phyloP scores from a whole-genome alignment of 1,284 basidiomycete genomes.

The Cystobasidium sp. region DNA sequence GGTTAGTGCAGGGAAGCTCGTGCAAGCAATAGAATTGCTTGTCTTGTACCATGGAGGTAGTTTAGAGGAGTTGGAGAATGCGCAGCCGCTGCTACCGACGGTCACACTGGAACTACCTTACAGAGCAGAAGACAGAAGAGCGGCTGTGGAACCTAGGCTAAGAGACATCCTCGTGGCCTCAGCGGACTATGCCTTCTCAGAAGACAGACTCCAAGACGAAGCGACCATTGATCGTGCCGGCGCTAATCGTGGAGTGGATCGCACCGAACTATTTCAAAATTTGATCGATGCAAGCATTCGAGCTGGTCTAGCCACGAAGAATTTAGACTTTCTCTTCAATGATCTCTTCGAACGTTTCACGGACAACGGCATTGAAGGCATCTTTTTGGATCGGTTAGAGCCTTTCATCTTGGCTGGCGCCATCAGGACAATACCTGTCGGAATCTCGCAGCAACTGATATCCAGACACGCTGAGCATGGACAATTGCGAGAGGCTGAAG shows the following conservation, averaged over 20 bases:
- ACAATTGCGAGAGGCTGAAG: conserved; percentile 78
- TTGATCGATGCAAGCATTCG: conserved; percentile 80
- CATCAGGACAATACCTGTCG: conserved; percentile 73
- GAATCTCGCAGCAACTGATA: conserved; percentile 82
- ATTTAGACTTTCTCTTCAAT: conserved; percentile 86
- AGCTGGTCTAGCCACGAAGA: conserved; percentile 78
- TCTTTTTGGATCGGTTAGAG: conserved; percentile 84
- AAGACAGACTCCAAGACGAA: conserved; percentile 86
- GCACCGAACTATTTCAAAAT: conserved; percentile 85
- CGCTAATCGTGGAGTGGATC: conserved; percentile 75
- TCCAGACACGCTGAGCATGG: conserved; percentile 73
- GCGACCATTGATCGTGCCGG: conserved; percentile 82
- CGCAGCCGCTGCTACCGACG: conserved; percentile 58
- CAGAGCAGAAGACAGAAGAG: conserved; percentile 64
- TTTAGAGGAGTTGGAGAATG: background rate
- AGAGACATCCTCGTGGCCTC: conserved; percentile 85
- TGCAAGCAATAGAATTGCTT: conserved; percentile 85
- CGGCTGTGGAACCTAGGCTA: conserved; percentile 75
- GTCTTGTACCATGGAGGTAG: conserved; percentile 70
- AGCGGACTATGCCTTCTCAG: conserved; percentile 85
- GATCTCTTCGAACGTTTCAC: conserved; percentile 90
- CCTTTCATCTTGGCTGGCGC: conserved; percentile 77
- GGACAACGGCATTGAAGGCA: conserved; percentile 79
- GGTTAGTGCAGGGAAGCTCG: conserved; percentile 84
- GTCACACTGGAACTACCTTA: conserved; percentile 86